Conservation (phyloP, 805 yeast species). For the Groenewaldozyma salmanticensis region DNA sequence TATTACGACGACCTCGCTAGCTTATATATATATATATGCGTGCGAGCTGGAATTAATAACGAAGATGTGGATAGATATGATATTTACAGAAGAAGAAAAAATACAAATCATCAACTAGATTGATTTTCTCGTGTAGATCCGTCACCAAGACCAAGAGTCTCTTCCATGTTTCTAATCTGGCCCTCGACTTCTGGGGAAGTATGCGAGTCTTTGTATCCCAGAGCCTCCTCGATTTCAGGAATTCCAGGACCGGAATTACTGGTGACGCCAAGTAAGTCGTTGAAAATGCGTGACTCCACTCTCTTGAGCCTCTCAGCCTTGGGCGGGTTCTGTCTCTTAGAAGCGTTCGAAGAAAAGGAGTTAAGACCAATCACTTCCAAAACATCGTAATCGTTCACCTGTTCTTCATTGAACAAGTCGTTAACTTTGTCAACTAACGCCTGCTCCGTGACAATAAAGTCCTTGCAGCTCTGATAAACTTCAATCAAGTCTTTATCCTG, state of each 20-base stretch:
- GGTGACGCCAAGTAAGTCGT: slow-evolving; percentile 7
- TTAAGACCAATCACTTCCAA: not conserved
- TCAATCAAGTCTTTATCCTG: slow-evolving; percentile 52
- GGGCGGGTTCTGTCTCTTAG: not conserved
- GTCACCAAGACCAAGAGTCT: too few relatives aligned
- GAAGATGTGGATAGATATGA: too few relatives aligned
- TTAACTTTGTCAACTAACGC: slow-evolving; percentile 50
- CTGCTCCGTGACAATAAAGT: slow-evolving; percentile 64
- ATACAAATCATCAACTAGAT: too few relatives aligned
- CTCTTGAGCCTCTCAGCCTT: not conserved
- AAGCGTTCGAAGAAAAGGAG: not conserved
- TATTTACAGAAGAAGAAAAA: too few relatives aligned
- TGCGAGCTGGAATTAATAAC: too few relatives aligned
- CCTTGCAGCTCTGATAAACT: slow-evolving; percentile 59
- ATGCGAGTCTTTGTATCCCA: not conserved
- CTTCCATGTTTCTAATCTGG: not conserved
- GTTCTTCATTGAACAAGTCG: slow-evolving; percentile 35
- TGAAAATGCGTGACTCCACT: not conserved
- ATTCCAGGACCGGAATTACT: slow-evolving; percentile 21
- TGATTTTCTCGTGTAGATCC: too few relatives aligned
- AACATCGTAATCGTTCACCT: not conserved
- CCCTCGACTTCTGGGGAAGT: not conserved
- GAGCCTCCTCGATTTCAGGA: slow-evolving; percentile 21
- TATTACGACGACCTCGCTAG: too few relatives aligned
- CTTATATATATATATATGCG: too few relatives aligned